Evolutionary conservation across 176 grass and related monocot species (phyloP).

Genomic region (Eleusine coracana): DNA sequence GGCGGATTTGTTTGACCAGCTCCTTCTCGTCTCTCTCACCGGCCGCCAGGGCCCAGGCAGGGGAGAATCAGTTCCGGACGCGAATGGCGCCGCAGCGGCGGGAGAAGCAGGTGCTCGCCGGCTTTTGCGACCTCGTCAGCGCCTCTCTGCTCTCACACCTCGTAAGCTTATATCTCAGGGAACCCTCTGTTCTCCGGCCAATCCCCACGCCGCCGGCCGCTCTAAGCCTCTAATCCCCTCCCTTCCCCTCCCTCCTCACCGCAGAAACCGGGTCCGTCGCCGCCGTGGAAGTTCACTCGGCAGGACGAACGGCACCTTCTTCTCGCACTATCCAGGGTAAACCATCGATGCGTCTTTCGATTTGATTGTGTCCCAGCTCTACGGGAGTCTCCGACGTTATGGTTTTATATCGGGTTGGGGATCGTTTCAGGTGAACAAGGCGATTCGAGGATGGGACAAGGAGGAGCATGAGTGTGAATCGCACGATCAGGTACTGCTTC

Average conservation of each 20-base stretch:
- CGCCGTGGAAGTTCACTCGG: constrained; percentile 17
- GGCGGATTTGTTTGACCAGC: too few species aligned
- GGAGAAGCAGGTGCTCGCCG: constrained; percentile 44
- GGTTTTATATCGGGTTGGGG: background rate
- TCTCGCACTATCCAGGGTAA: constrained; percentile 59
- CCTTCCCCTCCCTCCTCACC: constrained; percentile 1
- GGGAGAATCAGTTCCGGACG: background rate
- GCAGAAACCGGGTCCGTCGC: constrained; percentile 45
- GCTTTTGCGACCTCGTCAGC: constrained; percentile 64
- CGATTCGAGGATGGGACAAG: constrained; percentile 39
- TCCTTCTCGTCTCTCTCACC: background rate
- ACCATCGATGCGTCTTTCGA: background rate
- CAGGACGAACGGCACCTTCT: constrained; percentile 69
- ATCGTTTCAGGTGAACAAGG: constrained; percentile 52
- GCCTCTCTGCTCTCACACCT: constrained; percentile 51
- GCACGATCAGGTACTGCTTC: constrained; percentile 26
- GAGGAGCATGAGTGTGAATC: background rate
- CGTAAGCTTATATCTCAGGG: constrained; percentile 23
- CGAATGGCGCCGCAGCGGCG: constrained; percentile 28
- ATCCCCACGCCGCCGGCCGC: constrained; percentile 12
- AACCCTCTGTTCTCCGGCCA: background rate
- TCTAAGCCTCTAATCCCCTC: constrained; percentile 19
- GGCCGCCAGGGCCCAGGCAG: background rate
- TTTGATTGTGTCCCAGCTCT: background rate
- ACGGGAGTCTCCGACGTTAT: background rate